These are phyloP conservation scores for Fraxinus greggii DNA, from an alignment of 305 asterid genomes.

Conservation along the genomic window DNA sequence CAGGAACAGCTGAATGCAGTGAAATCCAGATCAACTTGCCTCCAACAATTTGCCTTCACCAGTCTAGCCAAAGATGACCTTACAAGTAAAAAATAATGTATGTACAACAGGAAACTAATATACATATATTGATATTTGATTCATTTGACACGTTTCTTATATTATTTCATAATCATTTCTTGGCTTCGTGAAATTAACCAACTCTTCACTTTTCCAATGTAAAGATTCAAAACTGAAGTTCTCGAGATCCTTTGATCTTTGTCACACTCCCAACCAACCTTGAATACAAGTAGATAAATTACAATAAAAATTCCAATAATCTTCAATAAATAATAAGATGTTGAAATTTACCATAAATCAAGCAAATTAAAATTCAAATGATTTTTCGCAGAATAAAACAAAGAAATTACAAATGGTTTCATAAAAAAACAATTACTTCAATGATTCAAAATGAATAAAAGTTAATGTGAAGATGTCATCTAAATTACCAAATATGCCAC, in stretches of 20 bases:
- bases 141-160: background rate
- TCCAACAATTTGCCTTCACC: background rate
- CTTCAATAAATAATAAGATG: constrained; percentile 5
- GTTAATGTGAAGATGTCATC: constrained; percentile 6
- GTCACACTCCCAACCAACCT: constrained; percentile 14
- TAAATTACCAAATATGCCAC: constrained; percentile 23
- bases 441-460: constrained; percentile 11
- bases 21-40: background rate
- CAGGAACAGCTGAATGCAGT: background rate
- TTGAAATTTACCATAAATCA: background rate
- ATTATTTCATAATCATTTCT: background rate
- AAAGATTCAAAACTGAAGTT: background rate
- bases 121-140: background rate
- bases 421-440: constrained; percentile 11
- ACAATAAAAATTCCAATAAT: background rate
- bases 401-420: constrained; percentile 13
- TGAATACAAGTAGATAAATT: constrained; percentile 4
- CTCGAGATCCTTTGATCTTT: constrained; percentile 7
- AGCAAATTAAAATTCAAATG: background rate
- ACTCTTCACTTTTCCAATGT: background rate
- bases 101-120: background rate
- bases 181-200: background rate
- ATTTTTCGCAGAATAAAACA: background rate
- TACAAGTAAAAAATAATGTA: background rate
- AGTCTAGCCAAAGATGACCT: background rate